Evolutionary conservation across 495 filamentous ascomycete genomes (phyloP).

Genomic region (Penicillium chermesinum): DNA sequence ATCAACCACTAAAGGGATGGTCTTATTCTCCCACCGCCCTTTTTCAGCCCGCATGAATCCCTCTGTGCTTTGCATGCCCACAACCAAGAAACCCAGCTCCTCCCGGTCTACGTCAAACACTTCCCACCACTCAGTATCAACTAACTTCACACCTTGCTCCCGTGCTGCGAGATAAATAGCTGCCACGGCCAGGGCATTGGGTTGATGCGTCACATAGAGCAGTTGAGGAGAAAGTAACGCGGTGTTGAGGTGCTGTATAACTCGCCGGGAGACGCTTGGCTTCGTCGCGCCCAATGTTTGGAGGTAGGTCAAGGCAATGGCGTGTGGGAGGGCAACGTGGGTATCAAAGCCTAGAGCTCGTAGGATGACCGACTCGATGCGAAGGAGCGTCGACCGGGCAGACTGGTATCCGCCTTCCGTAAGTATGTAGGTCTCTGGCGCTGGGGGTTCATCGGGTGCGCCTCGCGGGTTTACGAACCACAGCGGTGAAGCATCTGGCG

Average conservation of each 20-base stretch:
- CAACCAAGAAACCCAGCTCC: conserved; percentile 89
- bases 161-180: conserved; percentile 86
- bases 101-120: conserved; percentile 97
- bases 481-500: conserved; percentile 54
- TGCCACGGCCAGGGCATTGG: conserved; percentile 75
- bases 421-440: conserved; percentile 62
- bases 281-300: conserved; percentile 68
- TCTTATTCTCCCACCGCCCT: conserved; percentile 38
- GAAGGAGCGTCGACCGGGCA: conserved; percentile 57
- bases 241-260: conserved; percentile 74
- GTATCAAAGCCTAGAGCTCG: conserved; percentile 74
- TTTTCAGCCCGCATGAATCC: conserved; percentile 58
- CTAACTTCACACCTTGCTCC: conserved; percentile 70
- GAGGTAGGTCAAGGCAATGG: conserved; percentile 86
- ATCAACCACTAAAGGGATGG: conserved; percentile 42
- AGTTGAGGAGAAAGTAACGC: conserved; percentile 81
- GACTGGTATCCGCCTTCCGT: conserved; percentile 65
- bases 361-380: conserved; percentile 69
- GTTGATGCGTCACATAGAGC: conserved; percentile 89
- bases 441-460: conserved; percentile 27
- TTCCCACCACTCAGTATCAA: conserved; percentile 89
- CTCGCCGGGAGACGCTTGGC: conserved; percentile 51
- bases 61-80: conserved; percentile 76
- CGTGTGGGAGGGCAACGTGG: conserved; percentile 77
- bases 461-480: conserved; percentile 42